Base-by-base conservation (phyloP, 2,329 filamentous ascomycete species). In the Tolypocladium paradoxum region DNA sequence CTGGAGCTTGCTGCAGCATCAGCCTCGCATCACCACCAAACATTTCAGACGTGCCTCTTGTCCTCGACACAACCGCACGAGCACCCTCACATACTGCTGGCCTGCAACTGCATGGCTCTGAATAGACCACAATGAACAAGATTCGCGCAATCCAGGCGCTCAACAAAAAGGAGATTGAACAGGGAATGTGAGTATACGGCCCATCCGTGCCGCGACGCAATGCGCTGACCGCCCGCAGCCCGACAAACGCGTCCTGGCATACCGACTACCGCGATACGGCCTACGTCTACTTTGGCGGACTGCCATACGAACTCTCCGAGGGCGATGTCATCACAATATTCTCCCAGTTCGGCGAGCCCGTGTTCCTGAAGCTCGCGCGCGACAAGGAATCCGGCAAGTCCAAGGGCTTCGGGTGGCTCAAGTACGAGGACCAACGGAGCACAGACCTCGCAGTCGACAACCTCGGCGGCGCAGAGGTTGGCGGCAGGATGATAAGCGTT, bases 381-480 rank as follows among this genome's bases (percentile, higher is more conserved):
- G 93, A 99, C 76, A 93, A 93, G 66, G 95, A 97, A 67, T 95
- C 91, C 0, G 93, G 93, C 56, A 96, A 96, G 71, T 95, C 88
- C 56, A 87, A 87, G 60, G 93, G 93, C 0, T 99, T 97, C 66
- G 90, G 87, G 3, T 99, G 95, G 78, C 78, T 99, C 54, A 99
- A 99, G 67, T 99, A 97, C 70, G 93, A 99, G 68, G 92, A 99
- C 70, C 93, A 99, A 74, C 81, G 92, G 61, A 96, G 91, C 71
- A 95, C 89, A 57, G 92, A 97, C 70, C 74, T 99, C 43, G 93
- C 95, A 0, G 95, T 99, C 11, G 93, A 99, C 71, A 99, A 99
- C 68, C 74, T 99, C 6, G 88, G 90, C 38, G 93, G 93, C 34
- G 86, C 91, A 9, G 87, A 84, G 33, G 84, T 99, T 20, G 76